Percentiles rank a stretch among this genome's conserved stretches.
These are phyloP conservation scores for Hondaea fermentalgiana DNA, from an alignment of 108 stramenopile species.

Conservation along the genomic window DNA sequence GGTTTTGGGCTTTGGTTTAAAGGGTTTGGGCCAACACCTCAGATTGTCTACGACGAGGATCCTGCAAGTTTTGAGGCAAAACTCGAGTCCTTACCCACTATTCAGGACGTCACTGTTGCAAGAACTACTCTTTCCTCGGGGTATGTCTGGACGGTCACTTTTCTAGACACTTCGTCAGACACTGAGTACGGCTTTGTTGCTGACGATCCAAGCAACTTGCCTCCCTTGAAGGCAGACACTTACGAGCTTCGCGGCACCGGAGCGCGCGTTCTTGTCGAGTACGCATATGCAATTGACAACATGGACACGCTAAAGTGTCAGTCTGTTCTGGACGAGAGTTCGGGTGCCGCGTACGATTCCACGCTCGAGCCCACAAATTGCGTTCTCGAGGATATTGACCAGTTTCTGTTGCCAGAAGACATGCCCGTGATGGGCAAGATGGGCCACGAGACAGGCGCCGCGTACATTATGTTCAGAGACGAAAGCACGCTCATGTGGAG, in stretches of 20 bases:
- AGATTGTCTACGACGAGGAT: neutral
- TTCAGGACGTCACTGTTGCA: neutral
- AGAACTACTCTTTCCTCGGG: neutral
- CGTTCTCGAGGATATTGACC: neutral
- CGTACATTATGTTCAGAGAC: neutral
- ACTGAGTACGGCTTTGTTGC: neutral
- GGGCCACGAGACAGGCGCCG: neutral
- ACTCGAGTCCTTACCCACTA: neutral
- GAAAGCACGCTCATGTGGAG: neutral
- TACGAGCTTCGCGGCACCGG: neutral
- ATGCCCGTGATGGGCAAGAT: neutral
- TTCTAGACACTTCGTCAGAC: neutral
- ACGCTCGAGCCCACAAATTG: neutral
- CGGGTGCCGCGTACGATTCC: neutral
- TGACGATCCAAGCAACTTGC: neutral
- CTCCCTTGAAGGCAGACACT: neutral
- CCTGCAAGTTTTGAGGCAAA: neutral
- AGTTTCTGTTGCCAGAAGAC: neutral
- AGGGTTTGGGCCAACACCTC: neutral
- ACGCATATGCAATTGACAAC: neutral
- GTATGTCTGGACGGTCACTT: neutral
- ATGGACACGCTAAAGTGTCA: conserved; percentile 6
- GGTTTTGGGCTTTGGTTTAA: neutral
- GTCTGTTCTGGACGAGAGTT: neutral
- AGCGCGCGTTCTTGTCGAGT: neutral